A percentile compares a stretch with the other conserved stretches of the same genome.
Evolutionary conservation across 2,329 filamentous ascomycete species (phyloP).

Genomic region (Cephalotrichum gorgonifer): DNA sequence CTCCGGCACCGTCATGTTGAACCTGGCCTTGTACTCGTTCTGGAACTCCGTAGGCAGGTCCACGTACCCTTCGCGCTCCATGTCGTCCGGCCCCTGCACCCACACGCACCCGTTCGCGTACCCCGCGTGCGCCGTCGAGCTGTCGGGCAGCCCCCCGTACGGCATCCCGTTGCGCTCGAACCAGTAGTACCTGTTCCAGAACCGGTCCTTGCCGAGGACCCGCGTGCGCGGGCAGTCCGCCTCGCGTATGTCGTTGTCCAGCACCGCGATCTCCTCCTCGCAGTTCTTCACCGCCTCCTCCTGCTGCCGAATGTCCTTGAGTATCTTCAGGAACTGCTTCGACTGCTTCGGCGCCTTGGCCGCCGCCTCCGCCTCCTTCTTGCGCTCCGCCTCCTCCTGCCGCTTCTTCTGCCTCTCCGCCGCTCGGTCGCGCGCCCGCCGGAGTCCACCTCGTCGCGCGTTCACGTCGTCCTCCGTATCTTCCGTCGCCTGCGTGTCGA

Average conservation of each 20-base stretch:
- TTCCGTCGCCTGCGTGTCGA: slow-evolving; percentile 37
- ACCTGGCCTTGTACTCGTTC: slow-evolving; percentile 64
- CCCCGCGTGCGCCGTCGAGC: slow-evolving; percentile 74
- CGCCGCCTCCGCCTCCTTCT: slow-evolving; percentile 50
- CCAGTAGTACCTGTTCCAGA: slow-evolving; percentile 99
- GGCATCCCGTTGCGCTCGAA: slow-evolving; percentile 99
- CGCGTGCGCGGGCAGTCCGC: slow-evolving; percentile 86
- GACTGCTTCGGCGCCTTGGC: slow-evolving; percentile 66
- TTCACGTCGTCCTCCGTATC: slow-evolving; percentile 61
- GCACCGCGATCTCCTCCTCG: slow-evolving; percentile 73
- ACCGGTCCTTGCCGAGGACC: slow-evolving; percentile 85
- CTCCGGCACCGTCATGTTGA: slow-evolving; percentile 74
- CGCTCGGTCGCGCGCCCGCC: slow-evolving; percentile 6
- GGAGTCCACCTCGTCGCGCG: slow-evolving; percentile 5
- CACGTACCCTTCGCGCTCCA: slow-evolving; percentile 79
- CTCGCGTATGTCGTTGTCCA: slow-evolving; percentile 89
- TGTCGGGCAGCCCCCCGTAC: slow-evolving; percentile 75
- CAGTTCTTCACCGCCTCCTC: slow-evolving; percentile 69
- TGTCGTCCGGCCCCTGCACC: slow-evolving; percentile 89
- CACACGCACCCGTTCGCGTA: slow-evolving; percentile 95
- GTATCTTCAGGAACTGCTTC: slow-evolving; percentile 77
- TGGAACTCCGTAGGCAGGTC: slow-evolving; percentile 63
- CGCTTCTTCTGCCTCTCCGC: slow-evolving; percentile 69
- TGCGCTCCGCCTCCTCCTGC: slow-evolving; percentile 65
- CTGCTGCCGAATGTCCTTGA: slow-evolving; percentile 83